Conservation (phyloP, 192 early-diverging fungal species). For the Coemansia sp. region DNA sequence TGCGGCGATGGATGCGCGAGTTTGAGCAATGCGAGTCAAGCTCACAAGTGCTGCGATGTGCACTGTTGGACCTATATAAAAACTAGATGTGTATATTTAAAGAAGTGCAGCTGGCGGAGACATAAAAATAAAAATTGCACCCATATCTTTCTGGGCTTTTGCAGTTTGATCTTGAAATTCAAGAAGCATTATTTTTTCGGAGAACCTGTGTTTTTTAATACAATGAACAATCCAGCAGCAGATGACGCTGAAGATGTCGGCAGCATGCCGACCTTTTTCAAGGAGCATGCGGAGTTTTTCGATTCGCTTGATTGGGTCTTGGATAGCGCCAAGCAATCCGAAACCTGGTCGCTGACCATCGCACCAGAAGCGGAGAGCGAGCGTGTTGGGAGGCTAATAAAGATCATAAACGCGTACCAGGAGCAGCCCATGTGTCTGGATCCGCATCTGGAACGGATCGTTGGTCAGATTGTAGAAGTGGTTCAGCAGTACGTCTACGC, state of each 20-base stretch:
- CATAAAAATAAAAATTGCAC: not conserved
- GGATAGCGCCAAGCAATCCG: constrained; percentile 10
- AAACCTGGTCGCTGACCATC: constrained; percentile 12
- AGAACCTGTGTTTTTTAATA: not conserved
- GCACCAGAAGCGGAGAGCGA: constrained; percentile 15
- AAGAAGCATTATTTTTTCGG: not conserved
- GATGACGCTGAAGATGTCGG: constrained; percentile 21
- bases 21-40: constrained; percentile 49
- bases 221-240: constrained; percentile 14
- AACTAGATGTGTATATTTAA: constrained; percentile 13
- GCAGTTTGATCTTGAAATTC: not conserved
- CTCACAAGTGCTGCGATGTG: constrained; percentile 45
- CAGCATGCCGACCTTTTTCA: constrained; percentile 40
- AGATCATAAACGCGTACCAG: constrained; percentile 36
- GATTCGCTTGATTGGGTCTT: constrained; percentile 15
- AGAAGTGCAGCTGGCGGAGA: not conserved
- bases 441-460: constrained; percentile 44
- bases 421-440: constrained; percentile 51
- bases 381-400: constrained; percentile 20
- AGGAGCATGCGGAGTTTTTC: constrained; percentile 36
- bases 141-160: constrained; percentile 1
- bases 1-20: constrained; percentile 49
- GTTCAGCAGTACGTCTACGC: constrained; percentile 30
- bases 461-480: constrained; percentile 23
- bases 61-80: constrained; percentile 52